Evolutionary conservation across 306 rosid species (phyloP), one percentile per base, ranked within the genome.

Genomic region (Glycyrrhiza uralensis): DNA sequence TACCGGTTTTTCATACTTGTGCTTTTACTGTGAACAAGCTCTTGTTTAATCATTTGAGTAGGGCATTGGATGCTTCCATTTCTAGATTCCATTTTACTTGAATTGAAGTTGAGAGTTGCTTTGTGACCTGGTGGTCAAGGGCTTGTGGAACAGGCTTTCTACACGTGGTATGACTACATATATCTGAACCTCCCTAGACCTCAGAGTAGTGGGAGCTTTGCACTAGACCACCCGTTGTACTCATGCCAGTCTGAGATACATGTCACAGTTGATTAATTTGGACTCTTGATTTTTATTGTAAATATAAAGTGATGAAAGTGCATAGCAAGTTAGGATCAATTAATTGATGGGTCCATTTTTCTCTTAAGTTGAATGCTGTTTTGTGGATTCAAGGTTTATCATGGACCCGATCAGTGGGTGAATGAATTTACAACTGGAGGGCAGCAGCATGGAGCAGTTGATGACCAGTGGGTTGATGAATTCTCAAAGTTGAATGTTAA

Each of bases 391-490:
- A 80, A 94, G 99, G 76, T 44, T 71, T 84, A 91, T 50, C 81
- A 60, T 45, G 86, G 85, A 68, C 75, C 92, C 70, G 87, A 83
- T 67, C 92, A 61, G 63, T 95, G 99, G 99, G 97, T 41, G 66
- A 90, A 84, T 84, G 97, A 95, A 84, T 95, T 79, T 89, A 50
- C 91, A 72, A 68, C 75, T 42, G 77, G 78, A 69, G 63, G 71
- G 70, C 80, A 64, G 70, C 82, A 75, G 66, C 86, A 77, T 46
- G 76, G 57, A 22, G 42, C 89, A 45, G 85, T 63, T 66, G 87
- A 91, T 82, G 93, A 89, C 81, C 89, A 88, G 82, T 95, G 99
- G 99, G 88, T 89, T 42, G 74, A 87, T 78, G 96, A 95, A 61
- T 95, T 95, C 81, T 91, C 99, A 60, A 95, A 91, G 79, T 81